phyloP scores from a whole-genome alignment of 2,329 filamentous ascomycete genomes.

The Microsporum audouinii region DNA sequence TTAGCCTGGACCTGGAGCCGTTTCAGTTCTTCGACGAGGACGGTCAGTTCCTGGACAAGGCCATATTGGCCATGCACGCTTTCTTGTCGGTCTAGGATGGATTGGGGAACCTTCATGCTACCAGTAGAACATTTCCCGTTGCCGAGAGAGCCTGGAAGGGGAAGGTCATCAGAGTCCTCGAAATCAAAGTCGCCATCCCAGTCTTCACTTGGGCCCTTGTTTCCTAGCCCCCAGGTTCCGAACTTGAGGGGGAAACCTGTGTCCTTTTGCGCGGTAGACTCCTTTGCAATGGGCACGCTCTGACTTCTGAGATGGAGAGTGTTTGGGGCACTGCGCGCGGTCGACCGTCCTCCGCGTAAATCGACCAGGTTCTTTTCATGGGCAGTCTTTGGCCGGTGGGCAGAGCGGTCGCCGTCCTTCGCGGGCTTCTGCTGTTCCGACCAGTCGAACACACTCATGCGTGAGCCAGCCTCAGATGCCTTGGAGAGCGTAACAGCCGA shows the following conservation, averaged over 20 bases:
- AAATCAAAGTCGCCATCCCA: conserved; percentile 61
- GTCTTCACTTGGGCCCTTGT: conserved; percentile 55
- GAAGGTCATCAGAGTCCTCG: conserved; percentile 35
- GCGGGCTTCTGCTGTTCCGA: conserved; percentile 48
- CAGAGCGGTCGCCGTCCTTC: conserved; percentile 42
- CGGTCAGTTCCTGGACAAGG: conserved; percentile 51
- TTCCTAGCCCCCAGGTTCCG: conserved; percentile 55
- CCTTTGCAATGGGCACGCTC: conserved; percentile 50
- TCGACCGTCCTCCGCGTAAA: conserved; percentile 44
- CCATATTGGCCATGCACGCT: conserved; percentile 56
- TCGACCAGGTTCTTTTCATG: conserved; percentile 52
- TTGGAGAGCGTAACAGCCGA: conserved; percentile 10
- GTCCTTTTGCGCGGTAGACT: conserved; percentile 38
- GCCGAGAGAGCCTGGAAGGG: conserved; percentile 16
- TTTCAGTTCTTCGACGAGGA: conserved; percentile 55
- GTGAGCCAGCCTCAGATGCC: conserved; percentile 3
- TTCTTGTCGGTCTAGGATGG: conserved; percentile 53
- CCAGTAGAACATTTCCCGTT: conserved; percentile 20
- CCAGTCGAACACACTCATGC: conserved; percentile 46
- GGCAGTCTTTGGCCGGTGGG: conserved; percentile 49
- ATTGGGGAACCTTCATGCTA: conserved; percentile 44
- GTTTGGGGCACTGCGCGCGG: conserved; percentile 47
- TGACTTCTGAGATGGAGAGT: conserved; percentile 54
- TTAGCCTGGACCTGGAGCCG: conserved; percentile 47
- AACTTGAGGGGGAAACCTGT: conserved; percentile 45